phyloP scores from a whole-genome alignment of 2,329 filamentous ascomycete species.

The Diplocarpon rosae region DNA sequence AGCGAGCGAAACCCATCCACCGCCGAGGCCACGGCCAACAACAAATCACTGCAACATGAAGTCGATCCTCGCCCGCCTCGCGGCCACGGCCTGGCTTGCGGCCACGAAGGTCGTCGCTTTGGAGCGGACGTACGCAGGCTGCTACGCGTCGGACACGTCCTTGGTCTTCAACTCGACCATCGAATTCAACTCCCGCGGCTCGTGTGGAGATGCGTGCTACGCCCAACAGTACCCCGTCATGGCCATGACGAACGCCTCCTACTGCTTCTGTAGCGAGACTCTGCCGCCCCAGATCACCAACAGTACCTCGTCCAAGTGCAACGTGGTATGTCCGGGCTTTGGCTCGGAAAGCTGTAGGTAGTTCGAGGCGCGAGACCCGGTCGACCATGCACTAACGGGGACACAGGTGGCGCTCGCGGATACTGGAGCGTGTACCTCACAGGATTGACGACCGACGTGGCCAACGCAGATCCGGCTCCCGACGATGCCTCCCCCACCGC shows the following conservation, averaged over 20 bases:
- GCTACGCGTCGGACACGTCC: slow-evolving; percentile 20
- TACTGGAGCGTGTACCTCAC: slow-evolving; percentile 22
- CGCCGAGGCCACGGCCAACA: slow-evolving; percentile 15
- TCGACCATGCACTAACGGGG: slow-evolving; percentile 9
- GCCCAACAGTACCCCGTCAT: slow-evolving; percentile 11
- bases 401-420: slow-evolving; percentile 20
- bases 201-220: slow-evolving; percentile 13
- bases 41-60: slow-evolving; percentile 19
- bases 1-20: slow-evolving; percentile 7
- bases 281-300: slow-evolving; percentile 17
- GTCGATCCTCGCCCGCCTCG: slow-evolving; percentile 12
- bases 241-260: slow-evolving; percentile 16
- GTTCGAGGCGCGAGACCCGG: not conserved
- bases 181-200: slow-evolving; percentile 22
- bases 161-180: slow-evolving; percentile 20
- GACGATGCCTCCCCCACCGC: slow-evolving; percentile 5
- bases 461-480: slow-evolving; percentile 10
- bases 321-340: slow-evolving; percentile 23
- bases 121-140: slow-evolving; percentile 16
- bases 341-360: slow-evolving; percentile 21
- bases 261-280: slow-evolving; percentile 25
- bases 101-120: slow-evolving; percentile 12
- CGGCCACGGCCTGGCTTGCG: slow-evolving; percentile 13
- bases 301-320: slow-evolving; percentile 17
- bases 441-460: slow-evolving; percentile 13